These are phyloP conservation scores for Trichomonascus vanleenenianus DNA, from an alignment of 805 yeast genomes.

Conservation along the genomic window DNA sequence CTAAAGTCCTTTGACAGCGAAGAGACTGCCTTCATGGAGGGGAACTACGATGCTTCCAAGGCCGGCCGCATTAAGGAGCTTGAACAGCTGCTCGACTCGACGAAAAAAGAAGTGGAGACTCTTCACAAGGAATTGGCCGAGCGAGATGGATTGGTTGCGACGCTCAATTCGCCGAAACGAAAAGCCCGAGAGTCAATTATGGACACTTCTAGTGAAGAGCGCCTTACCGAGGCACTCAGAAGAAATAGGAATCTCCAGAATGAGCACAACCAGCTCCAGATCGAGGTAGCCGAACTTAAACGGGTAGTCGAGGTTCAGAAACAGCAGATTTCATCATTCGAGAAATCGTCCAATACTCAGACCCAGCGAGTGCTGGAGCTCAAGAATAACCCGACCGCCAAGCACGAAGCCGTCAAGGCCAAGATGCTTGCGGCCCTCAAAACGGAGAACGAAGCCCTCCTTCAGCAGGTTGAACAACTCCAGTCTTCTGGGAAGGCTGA, in stretches of 20 bases:
- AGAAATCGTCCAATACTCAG: slow-evolving; percentile 9
- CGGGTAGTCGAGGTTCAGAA: slow-evolving; percentile 22
- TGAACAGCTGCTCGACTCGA: slow-evolving; percentile 45
- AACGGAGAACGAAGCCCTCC: slow-evolving; percentile 51
- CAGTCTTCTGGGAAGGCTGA: slow-evolving; percentile 9
- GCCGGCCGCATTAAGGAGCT: slow-evolving; percentile 28
- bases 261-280: slow-evolving; percentile 15
- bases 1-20: slow-evolving; percentile 42
- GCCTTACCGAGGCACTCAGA: slow-evolving; percentile 10
- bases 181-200: slow-evolving; percentile 5
- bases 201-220: slow-evolving; percentile 3
- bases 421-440: slow-evolving; percentile 43
- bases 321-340: slow-evolving; percentile 13
- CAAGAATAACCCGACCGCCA: slow-evolving; percentile 54
- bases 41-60: slow-evolving; percentile 16
- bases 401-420: slow-evolving; percentile 54
- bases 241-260: slow-evolving; percentile 14
- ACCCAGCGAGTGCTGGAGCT: slow-evolving; percentile 47
- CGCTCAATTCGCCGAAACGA: slow-evolving; percentile 11
- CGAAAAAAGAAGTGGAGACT: slow-evolving; percentile 43
- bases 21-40: slow-evolving; percentile 15
- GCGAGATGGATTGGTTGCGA: slow-evolving; percentile 19
- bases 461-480: slow-evolving; percentile 18
- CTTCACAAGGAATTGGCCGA: slow-evolving; percentile 34
- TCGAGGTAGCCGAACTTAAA: slow-evolving; percentile 4